Percentiles rank a stretch among this genome's conserved stretches.
Conservation (phyloP, 2,329 filamentous ascomycete species). For the Penicillium sumatraense region DNA sequence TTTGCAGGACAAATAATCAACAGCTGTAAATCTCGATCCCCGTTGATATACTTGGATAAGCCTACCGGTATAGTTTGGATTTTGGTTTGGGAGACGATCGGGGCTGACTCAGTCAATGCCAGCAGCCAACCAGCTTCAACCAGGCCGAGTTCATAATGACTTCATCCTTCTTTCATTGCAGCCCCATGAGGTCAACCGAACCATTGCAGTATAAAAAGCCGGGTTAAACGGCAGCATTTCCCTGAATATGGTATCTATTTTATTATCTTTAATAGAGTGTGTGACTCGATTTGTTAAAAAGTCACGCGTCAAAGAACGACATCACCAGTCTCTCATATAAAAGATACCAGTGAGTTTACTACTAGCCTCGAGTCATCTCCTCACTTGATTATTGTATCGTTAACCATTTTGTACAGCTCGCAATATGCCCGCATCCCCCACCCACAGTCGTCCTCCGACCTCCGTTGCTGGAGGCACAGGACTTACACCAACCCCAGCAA, state of each 20-base stretch:
- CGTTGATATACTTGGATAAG: too few relatives aligned
- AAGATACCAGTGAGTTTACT: neutral
- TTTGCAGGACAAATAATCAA: too few relatives aligned
- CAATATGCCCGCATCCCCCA: conserved; percentile 18
- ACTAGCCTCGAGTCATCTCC: too few relatives aligned
- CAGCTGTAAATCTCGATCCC: too few relatives aligned
- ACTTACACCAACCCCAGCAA: conserved; percentile 34
- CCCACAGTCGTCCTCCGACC: conserved; percentile 16
- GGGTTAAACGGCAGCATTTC: neutral
- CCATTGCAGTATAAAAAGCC: conserved; percentile 3
- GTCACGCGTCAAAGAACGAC: conserved; percentile 1
- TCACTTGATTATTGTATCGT: too few relatives aligned
- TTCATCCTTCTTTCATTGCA: conserved; percentile 14
- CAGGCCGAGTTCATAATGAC: conserved; percentile 20
- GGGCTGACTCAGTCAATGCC: neutral
- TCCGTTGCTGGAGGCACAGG: conserved; percentile 31
- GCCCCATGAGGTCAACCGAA: conserved; percentile 11
- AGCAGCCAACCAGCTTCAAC: neutral
- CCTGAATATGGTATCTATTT: conserved; percentile 6
- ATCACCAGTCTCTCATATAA: neutral
- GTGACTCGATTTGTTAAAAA: conserved; percentile 3
- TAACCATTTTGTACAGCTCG: neutral
- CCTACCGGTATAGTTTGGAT: too few relatives aligned
- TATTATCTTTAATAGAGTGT: conserved; percentile 10
- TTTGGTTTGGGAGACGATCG: too few relatives aligned